Evolutionary conservation across 2,329 filamentous ascomycete genomes (phyloP), one percentile per base, ranked within the genome.

Genomic region (Trichoderma sp.): DNA sequence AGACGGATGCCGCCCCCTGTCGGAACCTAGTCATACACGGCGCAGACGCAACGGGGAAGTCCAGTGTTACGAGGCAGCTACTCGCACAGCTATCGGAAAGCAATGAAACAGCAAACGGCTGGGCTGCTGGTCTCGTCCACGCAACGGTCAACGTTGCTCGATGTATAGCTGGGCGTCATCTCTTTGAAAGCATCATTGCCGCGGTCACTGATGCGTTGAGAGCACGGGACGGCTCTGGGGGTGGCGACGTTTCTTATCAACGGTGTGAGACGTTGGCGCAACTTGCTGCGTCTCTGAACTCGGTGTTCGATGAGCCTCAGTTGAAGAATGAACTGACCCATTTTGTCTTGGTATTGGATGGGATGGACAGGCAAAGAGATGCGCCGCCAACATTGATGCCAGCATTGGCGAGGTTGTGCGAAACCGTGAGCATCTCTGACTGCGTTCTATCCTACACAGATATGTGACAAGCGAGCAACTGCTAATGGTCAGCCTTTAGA

Each of bases 321-420:
- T 70, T 71, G 7, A 76, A 74, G 7, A 75, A 77, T 45, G 70
- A 73, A 21, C 71, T 73, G 54, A 81, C 80, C 69, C 87, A 89
- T 68, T 93, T 97, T 71, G 88, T 94, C 9, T 77, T 98, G 65
- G 91, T 97, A 12, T 84, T 98, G 68, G 95, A 98, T 79, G 91
- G 88, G 12, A 89, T 98, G 65, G 94, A 98, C 75, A 85, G 84
- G 68, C 91, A 97, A 75, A 84, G 90, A 72, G 94, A 98, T 73
- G 87, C 90, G 6, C 87, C 90, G 6, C 83, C 87, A 3, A 96
- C 92, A 1, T 78, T 98, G 15, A 79, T 97, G 5, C 88, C 93
- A 39, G 93, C 91, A 14, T 78, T 99, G 67, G 91, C 90, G 24
- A 85, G 93, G 67, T 77, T 99, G 21, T 90, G 91, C 15, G 93